A percentile compares a stretch with the other conserved stretches of the same genome.
phyloP scores from a whole-genome alignment of 148 eudicot species.

The Fallopia convolvulus region DNA sequence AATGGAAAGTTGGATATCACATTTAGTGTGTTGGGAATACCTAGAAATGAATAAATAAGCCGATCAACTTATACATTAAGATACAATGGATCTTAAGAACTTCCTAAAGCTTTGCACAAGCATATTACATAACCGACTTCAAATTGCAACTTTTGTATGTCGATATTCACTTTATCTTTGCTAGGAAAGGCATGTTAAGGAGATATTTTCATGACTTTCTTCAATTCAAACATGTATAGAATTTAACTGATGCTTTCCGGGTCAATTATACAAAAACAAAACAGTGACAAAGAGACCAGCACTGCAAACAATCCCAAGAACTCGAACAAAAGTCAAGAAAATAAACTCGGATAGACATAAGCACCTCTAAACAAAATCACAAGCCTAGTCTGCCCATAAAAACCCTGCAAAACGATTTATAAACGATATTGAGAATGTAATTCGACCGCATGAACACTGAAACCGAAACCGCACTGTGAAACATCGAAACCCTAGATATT shows the following conservation, averaged over 20 bases:
- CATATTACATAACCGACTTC: not conserved
- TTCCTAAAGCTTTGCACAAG: not conserved
- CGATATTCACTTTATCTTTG: not conserved
- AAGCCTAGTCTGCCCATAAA: not conserved
- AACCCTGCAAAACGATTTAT: not conserved
- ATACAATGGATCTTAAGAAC: not conserved
- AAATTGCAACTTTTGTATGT: not conserved
- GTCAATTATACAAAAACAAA: not conserved
- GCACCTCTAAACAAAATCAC: not conserved
- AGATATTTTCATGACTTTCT: not conserved
- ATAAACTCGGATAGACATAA: not conserved
- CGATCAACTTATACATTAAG: not conserved
- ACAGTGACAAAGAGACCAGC: not conserved
- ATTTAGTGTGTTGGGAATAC: constrained; percentile 79
- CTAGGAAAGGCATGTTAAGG: not conserved
- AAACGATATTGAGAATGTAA: not conserved
- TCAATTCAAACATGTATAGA: not conserved
- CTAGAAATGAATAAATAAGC: constrained; percentile 26
- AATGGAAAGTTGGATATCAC: constrained; percentile 87
- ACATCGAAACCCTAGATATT: constrained; percentile 2
- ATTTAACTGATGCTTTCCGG: not conserved
- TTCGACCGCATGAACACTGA: not conserved
- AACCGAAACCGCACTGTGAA: not conserved
- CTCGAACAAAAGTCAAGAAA: not conserved
- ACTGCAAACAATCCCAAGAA: not conserved